A percentile compares a stretch with the other conserved stretches of the same genome.
Conservation (phyloP, 2,329 filamentous ascomycete genomes). For the Fusarium agapanthi region DNA sequence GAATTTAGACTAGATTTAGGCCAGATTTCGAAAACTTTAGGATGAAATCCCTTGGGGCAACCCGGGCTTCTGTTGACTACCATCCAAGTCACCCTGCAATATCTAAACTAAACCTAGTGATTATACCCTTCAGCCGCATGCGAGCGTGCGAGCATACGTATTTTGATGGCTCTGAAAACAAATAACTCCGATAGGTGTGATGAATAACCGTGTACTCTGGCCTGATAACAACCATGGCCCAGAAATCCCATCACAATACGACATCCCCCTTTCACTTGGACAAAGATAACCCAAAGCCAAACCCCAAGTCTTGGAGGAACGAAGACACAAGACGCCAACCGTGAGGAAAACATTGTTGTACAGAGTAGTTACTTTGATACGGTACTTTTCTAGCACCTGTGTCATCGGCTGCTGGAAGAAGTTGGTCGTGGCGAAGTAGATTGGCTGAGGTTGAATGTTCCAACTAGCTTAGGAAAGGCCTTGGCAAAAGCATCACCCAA, state of each 20-base stretch:
- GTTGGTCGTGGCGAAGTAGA: constrained; percentile 23
- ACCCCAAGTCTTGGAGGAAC: not conserved
- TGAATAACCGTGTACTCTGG: not conserved
- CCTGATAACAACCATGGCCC: not conserved
- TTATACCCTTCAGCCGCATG: not conserved
- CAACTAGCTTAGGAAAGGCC: constrained; percentile 63
- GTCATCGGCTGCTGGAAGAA: constrained; percentile 30
- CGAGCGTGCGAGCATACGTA: not conserved
- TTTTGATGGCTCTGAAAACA: not conserved
- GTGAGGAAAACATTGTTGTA: not conserved
- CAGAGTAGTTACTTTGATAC: not conserved
- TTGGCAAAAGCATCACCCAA: constrained; percentile 74
- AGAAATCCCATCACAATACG: not conserved
- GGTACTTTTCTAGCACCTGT: too few species aligned
- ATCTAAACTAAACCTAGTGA: not conserved
- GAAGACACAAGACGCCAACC: not conserved
- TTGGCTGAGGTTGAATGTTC: constrained; percentile 43
- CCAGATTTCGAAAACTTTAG: not conserved
- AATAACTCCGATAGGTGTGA: not conserved
- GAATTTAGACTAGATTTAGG: not conserved
- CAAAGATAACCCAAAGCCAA: not conserved
- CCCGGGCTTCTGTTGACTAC: not conserved
- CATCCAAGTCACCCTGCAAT: not conserved
- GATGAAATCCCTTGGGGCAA: not conserved
- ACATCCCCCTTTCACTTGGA: not conserved